These are phyloP conservation scores for Friedmanniomyces simplex DNA, from an alignment of 495 filamentous ascomycete species.

Conservation along the genomic window DNA sequence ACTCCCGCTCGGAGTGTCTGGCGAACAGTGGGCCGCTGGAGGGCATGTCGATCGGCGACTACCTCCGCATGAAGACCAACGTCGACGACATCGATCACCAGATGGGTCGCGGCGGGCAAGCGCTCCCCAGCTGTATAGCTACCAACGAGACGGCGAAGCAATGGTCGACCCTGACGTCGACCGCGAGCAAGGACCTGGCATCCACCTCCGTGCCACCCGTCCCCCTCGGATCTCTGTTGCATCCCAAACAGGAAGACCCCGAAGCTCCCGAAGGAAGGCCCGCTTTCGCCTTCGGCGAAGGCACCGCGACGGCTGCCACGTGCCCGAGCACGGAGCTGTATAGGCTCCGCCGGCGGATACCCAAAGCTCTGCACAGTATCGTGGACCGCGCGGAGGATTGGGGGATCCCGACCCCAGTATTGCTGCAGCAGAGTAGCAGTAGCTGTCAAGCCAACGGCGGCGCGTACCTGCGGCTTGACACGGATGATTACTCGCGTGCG, in stretches of 20 bases:
- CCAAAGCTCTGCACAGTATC: conserved; percentile 5
- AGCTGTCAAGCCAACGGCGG: conserved; percentile 12
- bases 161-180: not conserved
- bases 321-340: conserved; percentile 5
- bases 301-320: not conserved
- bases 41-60: conserved; percentile 6
- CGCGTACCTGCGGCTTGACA: conserved; percentile 10
- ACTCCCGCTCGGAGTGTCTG: not conserved
- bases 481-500: not conserved
- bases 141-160: not conserved
- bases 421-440: not conserved
- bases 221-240: not conserved
- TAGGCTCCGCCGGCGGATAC: conserved; percentile 12
- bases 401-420: not conserved
- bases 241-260: not conserved
- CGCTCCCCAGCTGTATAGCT: not conserved
- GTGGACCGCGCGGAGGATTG: not conserved
- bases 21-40: not conserved
- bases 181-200: not conserved
- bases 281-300: not conserved
- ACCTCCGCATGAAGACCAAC: conserved; percentile 8
- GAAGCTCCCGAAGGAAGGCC: not conserved
- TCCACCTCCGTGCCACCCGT: conserved; percentile 12
- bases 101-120: conserved; percentile 2
- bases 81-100: not conserved